A percentile compares a stretch with the other conserved stretches of the same genome.
Evolutionary conservation across 75 land plant species (phyloP).

Genomic region (Chamaecyparis obtusa): DNA sequence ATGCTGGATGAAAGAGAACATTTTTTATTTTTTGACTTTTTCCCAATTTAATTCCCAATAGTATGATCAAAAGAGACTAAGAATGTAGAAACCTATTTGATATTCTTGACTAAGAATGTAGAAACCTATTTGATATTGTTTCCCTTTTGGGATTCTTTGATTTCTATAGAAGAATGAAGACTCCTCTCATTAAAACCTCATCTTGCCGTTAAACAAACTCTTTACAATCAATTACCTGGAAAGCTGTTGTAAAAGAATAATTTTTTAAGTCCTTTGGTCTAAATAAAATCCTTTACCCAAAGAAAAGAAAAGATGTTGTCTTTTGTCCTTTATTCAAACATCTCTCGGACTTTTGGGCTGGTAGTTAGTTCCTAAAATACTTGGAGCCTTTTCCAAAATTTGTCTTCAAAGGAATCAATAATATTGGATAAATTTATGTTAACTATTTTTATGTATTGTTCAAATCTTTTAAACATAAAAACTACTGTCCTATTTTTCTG

Average conservation of each 20-base stretch:
- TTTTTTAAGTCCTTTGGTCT: not conserved
- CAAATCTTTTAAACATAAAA: no score
- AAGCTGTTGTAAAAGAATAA: no score
- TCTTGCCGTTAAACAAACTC: not conserved
- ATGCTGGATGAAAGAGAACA: no score
- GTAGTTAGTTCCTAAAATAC: conserved; percentile 80
- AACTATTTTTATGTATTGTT: no score
- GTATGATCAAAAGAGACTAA: no score
- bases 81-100: no score
- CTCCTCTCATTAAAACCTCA: not conserved
- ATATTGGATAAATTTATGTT: no score
- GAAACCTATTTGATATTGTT: not conserved
- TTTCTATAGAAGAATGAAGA: not conserved
- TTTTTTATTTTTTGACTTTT: no score
- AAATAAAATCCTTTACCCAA: not conserved
- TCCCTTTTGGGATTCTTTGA: not conserved
- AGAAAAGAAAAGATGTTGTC: not conserved
- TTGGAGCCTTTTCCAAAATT: conserved; percentile 53
- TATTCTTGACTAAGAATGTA: not conserved
- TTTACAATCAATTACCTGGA: no score
- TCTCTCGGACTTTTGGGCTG: conserved; percentile 43
- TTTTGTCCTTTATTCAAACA: not conserved
- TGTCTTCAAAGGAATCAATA: no score
- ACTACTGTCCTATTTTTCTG: no score
- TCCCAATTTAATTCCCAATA: no score